A percentile compares a stretch with the other conserved stretches of the same genome.
Conservation (phyloP, 2,329 filamentous ascomycete genomes). For the Fusarium devonianum region DNA sequence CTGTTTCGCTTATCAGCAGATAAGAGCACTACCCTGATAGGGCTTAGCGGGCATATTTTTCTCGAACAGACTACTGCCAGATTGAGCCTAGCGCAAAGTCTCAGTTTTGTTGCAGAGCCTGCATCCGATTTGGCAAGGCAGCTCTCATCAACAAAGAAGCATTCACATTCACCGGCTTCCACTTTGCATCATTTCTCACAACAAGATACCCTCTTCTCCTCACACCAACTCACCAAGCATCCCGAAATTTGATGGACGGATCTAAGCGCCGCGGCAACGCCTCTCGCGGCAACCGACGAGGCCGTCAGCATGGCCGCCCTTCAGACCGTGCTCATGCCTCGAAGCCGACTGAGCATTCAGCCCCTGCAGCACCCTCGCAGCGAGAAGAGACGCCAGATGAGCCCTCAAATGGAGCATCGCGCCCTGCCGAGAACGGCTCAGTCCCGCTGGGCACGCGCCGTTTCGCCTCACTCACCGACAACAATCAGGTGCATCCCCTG, state of each 20-base stretch:
- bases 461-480: constrained; percentile 54
- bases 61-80: too few relatives aligned
- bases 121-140: too few relatives aligned
- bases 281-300: constrained; percentile 20
- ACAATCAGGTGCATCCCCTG: constrained; percentile 53
- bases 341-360: not conserved
- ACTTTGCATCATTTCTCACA: constrained; percentile 11
- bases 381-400: not conserved
- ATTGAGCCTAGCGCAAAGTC: too few relatives aligned
- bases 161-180: too few relatives aligned
- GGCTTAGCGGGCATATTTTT: too few relatives aligned
- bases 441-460: constrained; percentile 54
- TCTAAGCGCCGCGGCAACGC: constrained; percentile 15
- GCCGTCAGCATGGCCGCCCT: constrained; percentile 2
- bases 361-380: not conserved
- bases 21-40: too few relatives aligned
- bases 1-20: too few relatives aligned
- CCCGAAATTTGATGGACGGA: constrained; percentile 13
- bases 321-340: not conserved
- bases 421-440: constrained; percentile 11
- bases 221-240: not conserved
- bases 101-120: too few relatives aligned
- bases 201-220: not conserved
- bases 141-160: constrained; percentile 15
- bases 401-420: not conserved